These are phyloP conservation scores for Phytophthora constricta DNA, from an alignment of 352 stramenopile genomes.

Conservation along the genomic window DNA sequence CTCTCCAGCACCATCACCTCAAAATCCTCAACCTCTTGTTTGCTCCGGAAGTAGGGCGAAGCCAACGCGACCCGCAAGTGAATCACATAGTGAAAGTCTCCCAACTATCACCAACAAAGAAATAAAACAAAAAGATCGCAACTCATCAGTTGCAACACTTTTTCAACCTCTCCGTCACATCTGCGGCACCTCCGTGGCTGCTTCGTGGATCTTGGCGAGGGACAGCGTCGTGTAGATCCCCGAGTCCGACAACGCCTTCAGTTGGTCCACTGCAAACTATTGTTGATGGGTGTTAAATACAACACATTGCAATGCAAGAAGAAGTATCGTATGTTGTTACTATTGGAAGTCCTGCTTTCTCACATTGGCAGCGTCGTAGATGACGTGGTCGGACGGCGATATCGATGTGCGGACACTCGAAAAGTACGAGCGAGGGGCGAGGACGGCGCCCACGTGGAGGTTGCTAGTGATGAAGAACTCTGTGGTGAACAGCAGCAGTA, in stretches of 20 bases:
- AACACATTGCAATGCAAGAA: background rate
- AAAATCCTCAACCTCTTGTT: conserved; percentile 58
- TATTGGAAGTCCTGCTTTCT: background rate
- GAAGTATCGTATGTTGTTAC: background rate
- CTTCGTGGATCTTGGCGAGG: conserved; percentile 56
- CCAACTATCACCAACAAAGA: conserved; percentile 42
- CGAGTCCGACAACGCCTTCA: conserved; percentile 69
- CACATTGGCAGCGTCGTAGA: conserved; percentile 53
- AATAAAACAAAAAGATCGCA: background rate
- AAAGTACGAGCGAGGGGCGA: conserved; percentile 40
- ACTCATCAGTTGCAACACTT: background rate
- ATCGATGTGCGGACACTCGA: conserved; percentile 29
- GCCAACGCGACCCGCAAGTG: conserved; percentile 68
- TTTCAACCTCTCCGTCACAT: background rate
- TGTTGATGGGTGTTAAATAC: no score
- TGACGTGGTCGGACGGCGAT: conserved; percentile 44
- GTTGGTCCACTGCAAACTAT: conserved; percentile 71
- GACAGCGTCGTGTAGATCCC: conserved; percentile 73
- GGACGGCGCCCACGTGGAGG: conserved; percentile 6
- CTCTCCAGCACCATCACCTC: conserved; percentile 82
- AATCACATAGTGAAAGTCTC: conserved; percentile 84
- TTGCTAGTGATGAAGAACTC: background rate
- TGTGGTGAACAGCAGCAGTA: background rate
- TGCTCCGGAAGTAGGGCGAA: conserved; percentile 78
- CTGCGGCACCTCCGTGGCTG: conserved; percentile 52